Evolutionary conservation across 495 filamentous ascomycete genomes (phyloP), one percentile per base, ranked within the genome.

Genomic region (Penicillium taxi): DNA sequence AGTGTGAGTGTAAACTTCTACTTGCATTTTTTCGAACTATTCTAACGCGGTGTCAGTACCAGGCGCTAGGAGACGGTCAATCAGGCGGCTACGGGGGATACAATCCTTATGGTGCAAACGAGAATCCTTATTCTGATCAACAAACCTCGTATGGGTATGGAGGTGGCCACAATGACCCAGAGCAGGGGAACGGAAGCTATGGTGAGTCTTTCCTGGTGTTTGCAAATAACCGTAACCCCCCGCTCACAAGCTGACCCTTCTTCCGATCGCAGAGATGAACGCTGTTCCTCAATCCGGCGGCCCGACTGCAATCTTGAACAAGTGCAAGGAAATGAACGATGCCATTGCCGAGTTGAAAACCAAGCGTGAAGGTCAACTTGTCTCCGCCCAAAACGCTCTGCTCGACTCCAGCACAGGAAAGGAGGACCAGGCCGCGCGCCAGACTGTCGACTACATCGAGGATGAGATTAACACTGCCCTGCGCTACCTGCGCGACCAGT

Each of bases 391-490:
- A 50, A 64, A 64, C 24, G 55, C 56, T 18, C 47, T 68, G 29
- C 50, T 69, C 19, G 65, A 67, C 35, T 65, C 65, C 4, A 62
- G 56, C 50, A 67, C 62, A 39, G 53, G 49, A 35, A 67, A 65
- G 54, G 67, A 69, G 29, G 65, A 69, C 39, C 54, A 67, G 32
- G 45, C 47, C 3, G 43, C 64, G 26, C 62, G 59, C 37, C 62
- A 66, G 44, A 59, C 47, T n/a, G 35, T 71, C 29, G 78, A 89
- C 45, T 67, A 73, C 39, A 73, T 94, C 36, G 77, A 94, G 53
- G 61, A 81, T 16, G 77, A 88, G 42, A 87, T 87, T 45, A 93
- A 91, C 73, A 77, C 74, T 28, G 64, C 76, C 17, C 94, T 93
- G 59, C 81, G 81, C 36, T 73, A 71, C 41, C 72, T 96, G 41